A percentile compares a stretch with the other conserved stretches of the same genome.
Evolutionary conservation across 2,329 filamentous ascomycete genomes (phyloP).

Genomic region (Tolypocladium tundrense): DNA sequence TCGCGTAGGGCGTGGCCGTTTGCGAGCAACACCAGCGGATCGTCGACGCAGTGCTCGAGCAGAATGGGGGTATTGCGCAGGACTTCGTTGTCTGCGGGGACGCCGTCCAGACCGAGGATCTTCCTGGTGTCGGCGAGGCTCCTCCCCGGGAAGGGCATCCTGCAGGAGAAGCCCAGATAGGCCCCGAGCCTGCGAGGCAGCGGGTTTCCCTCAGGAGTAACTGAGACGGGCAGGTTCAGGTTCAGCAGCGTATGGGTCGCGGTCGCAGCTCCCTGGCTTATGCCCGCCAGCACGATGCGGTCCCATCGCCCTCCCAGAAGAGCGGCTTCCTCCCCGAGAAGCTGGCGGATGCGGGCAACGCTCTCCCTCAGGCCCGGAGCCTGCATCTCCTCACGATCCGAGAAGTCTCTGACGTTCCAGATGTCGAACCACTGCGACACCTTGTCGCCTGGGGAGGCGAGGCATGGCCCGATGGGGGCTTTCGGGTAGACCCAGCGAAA

Average conservation of each 20-base stretch:
- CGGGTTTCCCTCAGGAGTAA: background rate
- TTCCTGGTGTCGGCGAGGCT: constrained; percentile 19
- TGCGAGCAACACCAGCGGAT: constrained; percentile 27
- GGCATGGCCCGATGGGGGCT: constrained; percentile 21
- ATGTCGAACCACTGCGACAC: constrained; percentile 42
- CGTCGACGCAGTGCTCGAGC: constrained; percentile 34
- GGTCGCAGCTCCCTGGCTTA: constrained; percentile 35
- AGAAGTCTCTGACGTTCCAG: constrained; percentile 28
- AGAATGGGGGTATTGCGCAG: constrained; percentile 32
- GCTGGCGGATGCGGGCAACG: constrained; percentile 17
- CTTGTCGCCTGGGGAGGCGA: constrained; percentile 9
- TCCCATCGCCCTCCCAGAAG: constrained; percentile 25
- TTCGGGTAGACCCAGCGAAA: constrained; percentile 41
- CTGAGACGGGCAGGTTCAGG: constrained; percentile 12
- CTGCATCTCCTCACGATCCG: constrained; percentile 32
- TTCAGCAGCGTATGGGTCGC: constrained; percentile 26
- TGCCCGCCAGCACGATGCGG: constrained; percentile 31
- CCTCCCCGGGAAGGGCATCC: constrained; percentile 23
- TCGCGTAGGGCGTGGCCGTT: constrained; percentile 25
- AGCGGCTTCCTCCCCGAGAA: constrained; percentile 25
- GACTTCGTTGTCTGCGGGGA: constrained; percentile 15
- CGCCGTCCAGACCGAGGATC: constrained; percentile 17
- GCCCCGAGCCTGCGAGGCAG: constrained; percentile 12
- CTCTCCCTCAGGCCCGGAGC: constrained; percentile 27
- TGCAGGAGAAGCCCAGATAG: constrained; percentile 27